Evolutionary conservation across 2,329 filamentous ascomycete species (phyloP).

Genomic region (Ophiostoma sp.): DNA sequence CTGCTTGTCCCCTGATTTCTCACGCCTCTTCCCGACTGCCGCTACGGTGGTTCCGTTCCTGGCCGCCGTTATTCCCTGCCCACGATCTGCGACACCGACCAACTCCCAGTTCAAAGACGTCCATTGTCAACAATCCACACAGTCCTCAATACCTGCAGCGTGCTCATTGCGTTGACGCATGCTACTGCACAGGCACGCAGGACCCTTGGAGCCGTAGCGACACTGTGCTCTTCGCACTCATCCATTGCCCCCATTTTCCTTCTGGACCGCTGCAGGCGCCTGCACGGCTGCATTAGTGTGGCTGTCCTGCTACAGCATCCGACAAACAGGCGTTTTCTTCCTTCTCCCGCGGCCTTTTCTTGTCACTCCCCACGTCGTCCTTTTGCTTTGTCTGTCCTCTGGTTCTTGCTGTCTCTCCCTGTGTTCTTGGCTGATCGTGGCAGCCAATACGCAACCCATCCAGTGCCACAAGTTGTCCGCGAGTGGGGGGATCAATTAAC

Average conservation of each 20-base stretch:
- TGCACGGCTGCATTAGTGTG: slow-evolving; percentile 13
- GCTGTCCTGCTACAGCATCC: neutral
- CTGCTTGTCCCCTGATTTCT: neutral
- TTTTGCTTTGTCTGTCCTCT: neutral
- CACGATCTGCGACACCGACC: neutral
- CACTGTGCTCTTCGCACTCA: neutral
- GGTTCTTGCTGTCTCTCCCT: neutral
- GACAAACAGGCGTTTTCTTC: neutral
- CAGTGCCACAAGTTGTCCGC: neutral
- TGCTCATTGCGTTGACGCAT: neutral
- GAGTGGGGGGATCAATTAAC: neutral
- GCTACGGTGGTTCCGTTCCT: slow-evolving; percentile 5
- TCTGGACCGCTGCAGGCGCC: slow-evolving; percentile 19
- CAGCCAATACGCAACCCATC: slow-evolving; percentile 12
- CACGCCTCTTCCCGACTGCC: slow-evolving; percentile 18
- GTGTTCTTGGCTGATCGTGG: neutral
- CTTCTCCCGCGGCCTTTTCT: neutral
- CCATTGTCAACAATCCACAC: neutral
- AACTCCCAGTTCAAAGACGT: neutral
- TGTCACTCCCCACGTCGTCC: neutral
- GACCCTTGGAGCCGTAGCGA: slow-evolving; percentile 8
- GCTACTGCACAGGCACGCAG: slow-evolving; percentile 15
- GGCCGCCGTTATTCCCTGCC: slow-evolving; percentile 4
- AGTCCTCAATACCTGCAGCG: neutral
- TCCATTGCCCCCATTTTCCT: neutral